Percentiles rank a stretch among this genome's conserved stretches.
These are phyloP conservation scores for Blastobotrys buckinghamii DNA, from an alignment of 1,139 yeast genomes.

Conservation along the genomic window DNA sequence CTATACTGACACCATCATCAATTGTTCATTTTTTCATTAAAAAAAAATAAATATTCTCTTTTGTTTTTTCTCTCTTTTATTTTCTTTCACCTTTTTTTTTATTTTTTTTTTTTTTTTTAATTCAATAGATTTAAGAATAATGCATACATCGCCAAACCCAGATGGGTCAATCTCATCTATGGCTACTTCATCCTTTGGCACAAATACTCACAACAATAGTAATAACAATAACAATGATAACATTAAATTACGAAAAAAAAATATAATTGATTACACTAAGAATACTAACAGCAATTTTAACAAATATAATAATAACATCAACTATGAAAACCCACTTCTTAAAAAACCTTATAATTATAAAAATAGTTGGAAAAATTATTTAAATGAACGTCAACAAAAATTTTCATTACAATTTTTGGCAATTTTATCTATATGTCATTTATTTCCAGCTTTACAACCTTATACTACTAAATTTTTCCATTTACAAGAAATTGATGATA, in stretches of 20 bases:
- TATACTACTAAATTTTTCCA: constrained; percentile 23
- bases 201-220: neutral
- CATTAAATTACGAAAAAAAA: neutral
- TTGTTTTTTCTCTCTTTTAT: no score
- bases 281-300: neutral
- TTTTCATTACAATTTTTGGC: constrained; percentile 4
- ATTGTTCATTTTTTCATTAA: no score
- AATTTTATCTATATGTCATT: constrained; percentile 13
- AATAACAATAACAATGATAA: neutral
- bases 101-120: no score
- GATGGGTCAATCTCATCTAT: neutral
- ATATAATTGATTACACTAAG: neutral
- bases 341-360: neutral
- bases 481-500: constrained; percentile 23
- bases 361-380: neutral
- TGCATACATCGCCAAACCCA: neutral
- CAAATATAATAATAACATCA: neutral
- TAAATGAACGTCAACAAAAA: constrained; percentile 7
- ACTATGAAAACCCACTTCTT: neutral
- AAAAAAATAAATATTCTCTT: no score
- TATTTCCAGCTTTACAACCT: constrained; percentile 20
- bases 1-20: no score
- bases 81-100: no score
- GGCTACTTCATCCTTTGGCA: neutral
- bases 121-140: no score